Base-by-base conservation (phyloP, 2,329 filamentous ascomycete species). In the Neopestalotiopsis sp. region DNA sequence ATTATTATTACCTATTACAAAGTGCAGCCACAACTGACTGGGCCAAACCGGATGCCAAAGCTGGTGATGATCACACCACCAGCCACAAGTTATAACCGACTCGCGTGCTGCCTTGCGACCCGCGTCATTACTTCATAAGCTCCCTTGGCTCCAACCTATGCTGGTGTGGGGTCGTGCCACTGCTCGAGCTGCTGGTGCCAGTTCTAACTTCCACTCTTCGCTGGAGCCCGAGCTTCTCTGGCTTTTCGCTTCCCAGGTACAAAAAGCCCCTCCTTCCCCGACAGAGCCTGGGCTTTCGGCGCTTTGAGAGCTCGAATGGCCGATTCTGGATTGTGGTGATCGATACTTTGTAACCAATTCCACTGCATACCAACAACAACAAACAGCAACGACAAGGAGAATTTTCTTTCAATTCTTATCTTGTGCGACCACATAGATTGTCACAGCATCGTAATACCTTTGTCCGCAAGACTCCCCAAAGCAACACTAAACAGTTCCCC, bases 201-300 rank as follows among this genome's bases (percentile, higher is more conserved):
- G 24, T 28, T 28, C 24, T 28, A 28, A 28, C 24, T 28, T 28
- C 24, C 24, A 28, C 56, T 61, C 42, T 49, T 53, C 45, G 45
- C 45, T 53, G 7, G 45, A 53, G 45, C 45, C 45, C 24, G 59
- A 40, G 59, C 30, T 38, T 34, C 24, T 28, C 24, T 28, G 24
- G 3, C 24, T 28, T 42, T 62, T 40, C 59, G 34, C 24, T 40
- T 57, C 45, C 34, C 65, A 61, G 61, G 68, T 69, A 69, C 68
- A 69, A 69, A 69, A 69, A 61, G 65, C 61, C 61, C 68, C 68
- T 67, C 64, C 53, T 32, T 66, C 68, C 61, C 65, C 45, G 17
- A 17, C 68, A 67, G 34, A 64, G 63, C 64, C 45, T 17, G 53
- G 40, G 57, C 20, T 20, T 42, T 63, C 67, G 61, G 59, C 61